Conservation (phyloP, 1,284 basidiomycete genomes). For the Jaminaea rosea region DNA sequence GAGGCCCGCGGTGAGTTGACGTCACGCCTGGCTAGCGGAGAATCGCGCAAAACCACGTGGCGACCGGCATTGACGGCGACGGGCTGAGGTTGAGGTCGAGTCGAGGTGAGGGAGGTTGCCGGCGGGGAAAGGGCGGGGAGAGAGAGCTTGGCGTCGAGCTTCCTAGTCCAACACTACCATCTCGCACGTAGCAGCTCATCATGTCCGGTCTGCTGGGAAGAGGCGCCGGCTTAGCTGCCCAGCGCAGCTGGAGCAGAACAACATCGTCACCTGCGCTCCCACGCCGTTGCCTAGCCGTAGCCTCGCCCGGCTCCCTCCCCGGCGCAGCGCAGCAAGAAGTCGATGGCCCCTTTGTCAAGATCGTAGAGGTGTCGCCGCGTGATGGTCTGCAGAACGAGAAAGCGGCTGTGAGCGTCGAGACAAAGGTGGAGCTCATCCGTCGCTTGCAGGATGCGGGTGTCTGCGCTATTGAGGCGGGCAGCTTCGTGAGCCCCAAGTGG, state of each 20-base stretch:
- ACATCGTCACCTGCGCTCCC: neutral
- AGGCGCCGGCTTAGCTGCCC: no score
- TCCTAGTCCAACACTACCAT: no score
- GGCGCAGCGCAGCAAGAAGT: neutral
- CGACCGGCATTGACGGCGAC: no score
- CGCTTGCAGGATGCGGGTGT: conserved; percentile 63
- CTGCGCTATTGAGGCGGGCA: conserved; percentile 72
- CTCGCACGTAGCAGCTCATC: no score
- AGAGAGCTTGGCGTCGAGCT: no score
- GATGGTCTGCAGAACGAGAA: conserved; percentile 92
- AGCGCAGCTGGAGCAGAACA: neutral
- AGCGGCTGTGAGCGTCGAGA: conserved; percentile 59
- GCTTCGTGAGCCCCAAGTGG: conserved; percentile 73
- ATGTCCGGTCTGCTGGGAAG: no score
- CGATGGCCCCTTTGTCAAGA: conserved; percentile 39
- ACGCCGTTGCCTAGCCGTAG: neutral
- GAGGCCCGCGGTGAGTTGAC: no score
- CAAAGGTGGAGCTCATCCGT: conserved; percentile 75
- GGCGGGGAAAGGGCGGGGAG: no score
- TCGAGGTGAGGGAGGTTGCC: no score
- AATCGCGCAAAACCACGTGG: no score
- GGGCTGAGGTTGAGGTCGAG: no score
- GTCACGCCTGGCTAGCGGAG: no score
- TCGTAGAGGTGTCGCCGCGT: conserved; percentile 84
- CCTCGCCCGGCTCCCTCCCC: neutral